phyloP scores from a whole-genome alignment of 805 yeast species.

The Schwanniomyces yamadae region DNA sequence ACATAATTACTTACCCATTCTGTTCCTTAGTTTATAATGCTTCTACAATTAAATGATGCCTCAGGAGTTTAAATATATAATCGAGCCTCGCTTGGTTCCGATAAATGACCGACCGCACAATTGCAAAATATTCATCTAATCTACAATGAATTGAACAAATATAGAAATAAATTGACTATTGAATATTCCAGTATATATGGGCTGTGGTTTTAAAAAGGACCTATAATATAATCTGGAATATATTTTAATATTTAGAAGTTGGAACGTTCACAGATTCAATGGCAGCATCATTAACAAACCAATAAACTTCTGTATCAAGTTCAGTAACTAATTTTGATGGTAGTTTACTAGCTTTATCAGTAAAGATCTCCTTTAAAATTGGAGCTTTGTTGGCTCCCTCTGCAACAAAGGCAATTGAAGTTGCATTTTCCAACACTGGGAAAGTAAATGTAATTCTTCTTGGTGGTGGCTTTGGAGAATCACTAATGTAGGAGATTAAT shows the following conservation, averaged over 20 bases:
- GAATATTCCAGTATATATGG: too few species aligned
- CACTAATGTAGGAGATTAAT: conserved; percentile 63
- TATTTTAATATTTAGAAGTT: conserved; percentile 33
- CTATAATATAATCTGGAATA: too few species aligned
- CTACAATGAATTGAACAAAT: too few species aligned
- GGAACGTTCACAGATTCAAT: conserved; percentile 56
- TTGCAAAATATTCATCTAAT: too few species aligned
- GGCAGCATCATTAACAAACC: conserved; percentile 88
- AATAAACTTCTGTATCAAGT: conserved; percentile 50
- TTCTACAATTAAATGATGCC: too few species aligned
- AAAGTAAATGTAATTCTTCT: conserved; percentile 87
- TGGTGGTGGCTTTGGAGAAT: conserved; percentile 93
- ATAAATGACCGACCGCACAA: too few species aligned
- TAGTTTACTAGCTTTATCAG: conserved; percentile 42
- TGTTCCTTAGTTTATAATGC: too few species aligned
- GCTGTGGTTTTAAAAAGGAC: too few species aligned
- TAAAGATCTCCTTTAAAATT: conserved; percentile 69
- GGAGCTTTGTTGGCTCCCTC: conserved; percentile 84
- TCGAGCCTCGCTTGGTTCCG: too few species aligned
- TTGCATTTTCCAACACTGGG: conserved; percentile 61
- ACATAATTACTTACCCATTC: conserved; percentile 9
- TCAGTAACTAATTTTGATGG: conserved; percentile 79
- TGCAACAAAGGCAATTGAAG: conserved; percentile 74
- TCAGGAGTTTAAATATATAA: too few species aligned
- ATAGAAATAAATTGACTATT: too few species aligned